phyloP scores from a whole-genome alignment of 495 filamentous ascomycete species.

The Aspergillus coremiiformis region DNA sequence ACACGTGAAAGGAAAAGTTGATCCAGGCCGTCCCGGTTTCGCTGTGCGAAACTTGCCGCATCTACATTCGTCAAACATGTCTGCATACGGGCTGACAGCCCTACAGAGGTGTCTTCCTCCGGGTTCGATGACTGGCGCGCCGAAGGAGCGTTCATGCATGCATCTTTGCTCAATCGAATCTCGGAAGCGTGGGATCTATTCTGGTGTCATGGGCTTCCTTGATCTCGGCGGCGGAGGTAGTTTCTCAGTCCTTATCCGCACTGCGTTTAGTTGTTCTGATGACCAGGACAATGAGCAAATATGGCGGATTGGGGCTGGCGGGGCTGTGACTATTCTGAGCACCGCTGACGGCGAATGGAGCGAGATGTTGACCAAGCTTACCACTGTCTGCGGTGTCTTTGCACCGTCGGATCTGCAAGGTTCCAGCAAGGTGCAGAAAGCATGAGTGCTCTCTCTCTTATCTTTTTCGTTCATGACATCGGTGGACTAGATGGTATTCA shows the following conservation, averaged over 20 bases:
- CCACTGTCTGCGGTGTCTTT: slow-evolving; percentile 53
- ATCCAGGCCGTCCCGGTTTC: slow-evolving; percentile 26
- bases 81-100: slow-evolving; percentile 59
- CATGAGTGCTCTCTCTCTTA: slow-evolving; percentile 8
- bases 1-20: slow-evolving; percentile 67
- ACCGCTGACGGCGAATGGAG: slow-evolving; percentile 73
- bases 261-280: slow-evolving; percentile 57
- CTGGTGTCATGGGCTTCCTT: slow-evolving; percentile 82
- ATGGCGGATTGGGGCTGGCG: slow-evolving; percentile 84
- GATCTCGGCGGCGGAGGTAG: slow-evolving; percentile 79
- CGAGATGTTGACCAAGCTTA: slow-evolving; percentile 82
- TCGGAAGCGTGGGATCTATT: slow-evolving; percentile 69
- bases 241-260: slow-evolving; percentile 82
- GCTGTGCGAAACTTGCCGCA: slow-evolving; percentile 30
- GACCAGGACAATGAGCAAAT: slow-evolving; percentile 45
- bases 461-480: neutral
- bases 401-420: slow-evolving; percentile 14
- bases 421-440: neutral
- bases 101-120: slow-evolving; percentile 74
- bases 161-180: slow-evolving; percentile 63
- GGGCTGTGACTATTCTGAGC: slow-evolving; percentile 78
- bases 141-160: slow-evolving; percentile 84
- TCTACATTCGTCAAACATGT: slow-evolving; percentile 33
- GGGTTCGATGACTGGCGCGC: slow-evolving; percentile 91
- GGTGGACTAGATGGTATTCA: neutral